A percentile compares a stretch with the other conserved stretches of the same genome.
Conservation (phyloP, 2,329 filamentous ascomycete genomes). For the Gaeumannomyces sp. region DNA sequence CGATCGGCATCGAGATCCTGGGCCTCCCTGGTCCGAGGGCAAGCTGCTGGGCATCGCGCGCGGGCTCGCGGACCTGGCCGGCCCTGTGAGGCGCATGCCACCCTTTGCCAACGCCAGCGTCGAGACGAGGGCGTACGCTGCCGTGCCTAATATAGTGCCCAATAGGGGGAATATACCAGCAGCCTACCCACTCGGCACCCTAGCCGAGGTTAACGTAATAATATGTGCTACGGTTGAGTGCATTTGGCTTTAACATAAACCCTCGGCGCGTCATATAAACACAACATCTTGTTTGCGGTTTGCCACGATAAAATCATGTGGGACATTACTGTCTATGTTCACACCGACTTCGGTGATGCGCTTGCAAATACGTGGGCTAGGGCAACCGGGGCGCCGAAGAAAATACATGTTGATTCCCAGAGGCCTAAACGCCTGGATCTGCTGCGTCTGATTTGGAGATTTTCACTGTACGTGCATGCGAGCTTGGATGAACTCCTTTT, state of each 20-base stretch:
- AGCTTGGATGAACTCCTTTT: background rate
- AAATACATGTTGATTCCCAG: too few species aligned
- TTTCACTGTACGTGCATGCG: background rate
- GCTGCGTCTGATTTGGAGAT: background rate
- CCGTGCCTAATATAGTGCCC: constrained; percentile 38
- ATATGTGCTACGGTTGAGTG: too few species aligned
- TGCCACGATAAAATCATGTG: too few species aligned
- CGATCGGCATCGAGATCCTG: constrained; percentile 59
- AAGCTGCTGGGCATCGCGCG: constrained; percentile 19
- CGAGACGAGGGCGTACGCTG: constrained; percentile 30
- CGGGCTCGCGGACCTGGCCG: constrained; percentile 13
- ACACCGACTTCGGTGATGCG: too few species aligned
- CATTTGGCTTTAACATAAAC: too few species aligned
- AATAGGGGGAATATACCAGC: constrained; percentile 33
- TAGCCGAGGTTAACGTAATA: background rate
- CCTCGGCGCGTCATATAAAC: too few species aligned
- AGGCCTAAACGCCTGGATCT: too few species aligned
- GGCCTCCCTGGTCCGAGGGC: constrained; percentile 48
- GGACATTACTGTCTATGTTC: too few species aligned
- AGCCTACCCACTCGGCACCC: constrained; percentile 41
- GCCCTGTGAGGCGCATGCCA: constrained; percentile 17
- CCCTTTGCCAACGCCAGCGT: constrained; percentile 34
- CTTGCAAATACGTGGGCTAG: too few species aligned
- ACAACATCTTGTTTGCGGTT: too few species aligned
- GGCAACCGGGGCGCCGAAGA: too few species aligned